Base-by-base conservation (phyloP, 108 stramenopile genomes). In the Cyclotella atomus region DNA sequence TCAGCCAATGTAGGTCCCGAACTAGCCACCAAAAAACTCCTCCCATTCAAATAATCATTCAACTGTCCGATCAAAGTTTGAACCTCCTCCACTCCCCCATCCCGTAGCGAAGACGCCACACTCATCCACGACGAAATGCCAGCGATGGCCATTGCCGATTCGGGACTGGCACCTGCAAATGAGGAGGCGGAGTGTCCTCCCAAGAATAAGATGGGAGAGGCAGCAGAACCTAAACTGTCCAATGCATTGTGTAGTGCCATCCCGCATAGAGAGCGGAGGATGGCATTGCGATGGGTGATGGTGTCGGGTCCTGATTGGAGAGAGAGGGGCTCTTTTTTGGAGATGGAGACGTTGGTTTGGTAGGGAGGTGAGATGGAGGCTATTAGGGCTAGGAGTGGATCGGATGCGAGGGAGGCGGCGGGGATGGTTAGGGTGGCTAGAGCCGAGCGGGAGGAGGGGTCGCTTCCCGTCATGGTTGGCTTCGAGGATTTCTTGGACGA, bases 121-220 rank as follows among this genome's bases (percentile, higher is more conserved):
- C 83, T 83, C 91, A 91, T 90, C 90, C 91, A 94, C 45, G 79
- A 83, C 32, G 86, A 77, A 25, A 91, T 75, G n/a, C 79, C 80
- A 8, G 90, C 88, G 73, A 91, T 55, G 21, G 87, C 88, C 56
- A 88, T 55, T 41, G 85, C 81, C 4, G 87, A 77, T 33, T 27
- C 29, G 46, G 87, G 82, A n/a, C 87, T 88, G 17, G 81, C 75
- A 14, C 80, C 71, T 3, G 38, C 61, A 23, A 34, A 46, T 17
- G 81, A 62, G 3, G 77, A 62, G 23, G 78, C 70, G 0, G 85
- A 74, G 59, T 88, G 84, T 0, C 92, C 92, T 50, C 92, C 92
- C 64, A 89, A 54, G 15, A 91, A 65, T 16, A 76, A 70, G 21
- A 69, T 50, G 2, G 88, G 88, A 29, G 80, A 59, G n/a, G n/a